These are phyloP conservation scores for Parachlorella kessleri DNA, from an alignment of 139 green algal species.

Conservation along the genomic window DNA sequence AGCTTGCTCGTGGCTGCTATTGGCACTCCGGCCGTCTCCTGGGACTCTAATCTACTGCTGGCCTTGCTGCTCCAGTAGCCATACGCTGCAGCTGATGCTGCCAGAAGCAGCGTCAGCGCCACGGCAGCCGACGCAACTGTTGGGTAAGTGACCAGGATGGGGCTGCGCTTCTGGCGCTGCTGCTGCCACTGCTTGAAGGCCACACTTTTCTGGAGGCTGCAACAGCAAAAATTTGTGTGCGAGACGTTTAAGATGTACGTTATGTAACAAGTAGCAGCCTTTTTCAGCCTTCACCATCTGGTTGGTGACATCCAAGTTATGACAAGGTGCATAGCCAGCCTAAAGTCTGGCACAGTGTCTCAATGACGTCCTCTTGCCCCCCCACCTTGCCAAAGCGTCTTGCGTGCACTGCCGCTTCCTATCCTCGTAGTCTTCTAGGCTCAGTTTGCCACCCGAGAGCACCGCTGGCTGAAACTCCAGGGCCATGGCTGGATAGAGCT, in stretches of 20 bases:
- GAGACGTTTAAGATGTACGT: neutral
- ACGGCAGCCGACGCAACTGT: neutral
- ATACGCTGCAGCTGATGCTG: neutral
- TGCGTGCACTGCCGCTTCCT: slow-evolving; percentile 17
- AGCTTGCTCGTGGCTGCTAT: too few relatives aligned
- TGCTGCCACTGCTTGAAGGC: slow-evolving; percentile 33
- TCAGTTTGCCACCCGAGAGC: slow-evolving; percentile 21
- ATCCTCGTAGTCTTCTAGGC: slow-evolving; percentile 1
- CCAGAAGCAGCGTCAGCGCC: neutral
- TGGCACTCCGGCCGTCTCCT: neutral
- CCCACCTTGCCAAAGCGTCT: slow-evolving; percentile 17
- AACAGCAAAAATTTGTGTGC: neutral
- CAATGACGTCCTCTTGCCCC: too few relatives aligned
- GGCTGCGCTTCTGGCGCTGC: neutral
- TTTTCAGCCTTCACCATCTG: neutral
- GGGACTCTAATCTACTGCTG: neutral
- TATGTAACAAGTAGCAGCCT: neutral
- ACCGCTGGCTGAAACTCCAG: slow-evolving; percentile 31
- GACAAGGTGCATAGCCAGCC: neutral
- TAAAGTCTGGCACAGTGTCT: neutral
- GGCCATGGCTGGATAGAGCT: neutral
- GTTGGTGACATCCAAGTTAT: neutral
- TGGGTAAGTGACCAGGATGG: neutral
- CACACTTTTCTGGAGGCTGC: slow-evolving; percentile 20
- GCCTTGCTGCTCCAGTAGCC: neutral